These are phyloP conservation scores for Gossypium turneri DNA, from an alignment of 345 rosid species.

Conservation along the genomic window DNA sequence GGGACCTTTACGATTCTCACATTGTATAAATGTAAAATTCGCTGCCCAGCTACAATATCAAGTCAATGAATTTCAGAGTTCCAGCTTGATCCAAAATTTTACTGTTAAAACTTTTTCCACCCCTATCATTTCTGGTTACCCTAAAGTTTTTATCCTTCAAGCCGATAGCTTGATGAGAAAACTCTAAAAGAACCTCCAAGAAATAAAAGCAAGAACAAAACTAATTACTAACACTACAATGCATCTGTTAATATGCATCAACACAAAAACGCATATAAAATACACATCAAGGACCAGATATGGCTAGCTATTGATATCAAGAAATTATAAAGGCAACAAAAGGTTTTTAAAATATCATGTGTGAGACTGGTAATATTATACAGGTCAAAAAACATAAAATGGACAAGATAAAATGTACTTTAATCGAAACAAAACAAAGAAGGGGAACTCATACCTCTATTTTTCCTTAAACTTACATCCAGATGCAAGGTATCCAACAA, in stretches of 20 bases:
- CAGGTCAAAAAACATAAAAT: not conserved
- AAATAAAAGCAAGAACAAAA: not conserved
- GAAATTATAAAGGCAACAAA: not conserved
- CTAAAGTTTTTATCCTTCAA: not conserved
- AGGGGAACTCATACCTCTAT: conserved; percentile 55
- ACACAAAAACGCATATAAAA: not conserved
- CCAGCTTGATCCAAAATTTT: not conserved
- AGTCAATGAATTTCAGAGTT: not conserved
- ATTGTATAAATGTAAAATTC: not conserved
- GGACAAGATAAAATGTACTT: not conserved
- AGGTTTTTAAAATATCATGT: not conserved
- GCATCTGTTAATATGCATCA: not conserved
- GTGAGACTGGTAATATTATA: not conserved
- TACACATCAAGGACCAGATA: not conserved
- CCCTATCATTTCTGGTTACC: not conserved
- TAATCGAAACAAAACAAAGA: not conserved
- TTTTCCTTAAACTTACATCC: conserved; percentile 92
- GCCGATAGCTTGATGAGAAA: not conserved
- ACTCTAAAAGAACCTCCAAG: not conserved
- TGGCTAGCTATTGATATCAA: not conserved
- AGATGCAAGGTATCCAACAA: conserved; percentile 81
- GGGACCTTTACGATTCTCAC: not conserved
- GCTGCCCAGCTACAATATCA: not conserved
- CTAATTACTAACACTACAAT: not conserved
- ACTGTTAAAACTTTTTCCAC: not conserved